Evolutionary conservation across 805 yeast species (phyloP).

Genomic region (Candida broadrunensis): DNA sequence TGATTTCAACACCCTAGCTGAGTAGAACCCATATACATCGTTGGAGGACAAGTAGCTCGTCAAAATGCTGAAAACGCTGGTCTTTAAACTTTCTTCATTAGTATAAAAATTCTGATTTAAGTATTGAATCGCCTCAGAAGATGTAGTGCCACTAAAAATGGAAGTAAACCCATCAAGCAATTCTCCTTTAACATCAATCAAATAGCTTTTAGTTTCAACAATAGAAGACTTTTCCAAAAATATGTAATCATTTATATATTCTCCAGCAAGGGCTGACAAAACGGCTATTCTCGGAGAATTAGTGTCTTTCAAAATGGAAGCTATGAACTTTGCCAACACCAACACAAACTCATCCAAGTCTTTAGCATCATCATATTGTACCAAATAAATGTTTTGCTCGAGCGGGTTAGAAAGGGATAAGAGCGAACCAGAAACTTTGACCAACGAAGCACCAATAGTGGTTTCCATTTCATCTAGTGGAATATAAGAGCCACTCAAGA

Average conservation of each 20-base stretch:
- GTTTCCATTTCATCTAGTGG: constrained; percentile 25
- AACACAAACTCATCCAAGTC: constrained; percentile 1
- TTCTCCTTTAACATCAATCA: not conserved
- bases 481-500: not conserved
- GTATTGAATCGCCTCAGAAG: not conserved
- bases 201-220: not conserved
- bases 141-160: not conserved
- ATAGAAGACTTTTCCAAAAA: constrained; percentile 9
- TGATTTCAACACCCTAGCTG: constrained; percentile 14
- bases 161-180: not conserved
- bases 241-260: constrained; percentile 19
- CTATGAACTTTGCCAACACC: constrained; percentile 5
- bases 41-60: not conserved
- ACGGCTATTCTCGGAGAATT: constrained; percentile 1
- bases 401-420: constrained; percentile 49
- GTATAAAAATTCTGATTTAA: not conserved
- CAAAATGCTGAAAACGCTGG: not conserved
- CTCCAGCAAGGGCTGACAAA: constrained; percentile 5
- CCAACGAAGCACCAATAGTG: constrained; percentile 9
- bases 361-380: constrained; percentile 4
- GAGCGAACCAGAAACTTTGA: constrained; percentile 14
- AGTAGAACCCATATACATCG: constrained; percentile 11
- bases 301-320: not conserved
- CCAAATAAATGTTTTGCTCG: constrained; percentile 36
- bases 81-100: not conserved